Base-by-base conservation (phyloP, 352 stramenopile species). In the Aphanomyces astaci region DNA sequence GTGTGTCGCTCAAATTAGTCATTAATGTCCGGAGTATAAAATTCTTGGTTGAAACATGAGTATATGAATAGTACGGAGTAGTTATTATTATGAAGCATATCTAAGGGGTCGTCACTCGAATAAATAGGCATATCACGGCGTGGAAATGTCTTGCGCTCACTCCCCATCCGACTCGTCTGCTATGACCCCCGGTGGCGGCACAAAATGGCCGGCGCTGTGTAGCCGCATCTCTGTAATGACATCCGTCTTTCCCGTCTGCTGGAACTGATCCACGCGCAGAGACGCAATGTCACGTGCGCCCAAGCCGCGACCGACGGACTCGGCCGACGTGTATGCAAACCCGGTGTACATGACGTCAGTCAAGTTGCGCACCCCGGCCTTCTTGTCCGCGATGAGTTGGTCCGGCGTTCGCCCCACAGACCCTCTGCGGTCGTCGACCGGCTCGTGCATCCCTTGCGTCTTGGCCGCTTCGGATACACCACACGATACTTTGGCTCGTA, bases 401-500 rank as follows among this genome's bases (percentile, higher is more conserved):
- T 15, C 36, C 11, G 56, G 56, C 25, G 56, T 65, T 5, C 56
- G 56, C 24, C 53, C 36, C 5, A 65, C 24, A 0, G 25, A 3
- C 1, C 13, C 17, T 19, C 30, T 22, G 7, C 30, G 25, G 5
- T 22, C 17, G 9, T 28, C 48, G 7, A 30, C 25, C 11, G 32
- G 9, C 7, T 1, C 13, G 11, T 59, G 17, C 9, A 10, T 19
- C 7, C 13, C 51, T 24, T 36, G 15, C 3, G 39, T 27, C 22
- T 48, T 65, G 19, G 11, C 11, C 15, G 36, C 31, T 15, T 49
- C 33, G 1, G 56, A 53, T 0, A 48, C n/a, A 17, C 40, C 56
- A 24, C 56, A 65, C 56, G 56, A 65, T 19, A 65, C 56, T 33
- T 65, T 65, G 56, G 28, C n/a, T 24, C 39, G 36, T 11, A 11